Conservation (phyloP, 805 yeast species). For the Barnettozyma sucrosica region DNA sequence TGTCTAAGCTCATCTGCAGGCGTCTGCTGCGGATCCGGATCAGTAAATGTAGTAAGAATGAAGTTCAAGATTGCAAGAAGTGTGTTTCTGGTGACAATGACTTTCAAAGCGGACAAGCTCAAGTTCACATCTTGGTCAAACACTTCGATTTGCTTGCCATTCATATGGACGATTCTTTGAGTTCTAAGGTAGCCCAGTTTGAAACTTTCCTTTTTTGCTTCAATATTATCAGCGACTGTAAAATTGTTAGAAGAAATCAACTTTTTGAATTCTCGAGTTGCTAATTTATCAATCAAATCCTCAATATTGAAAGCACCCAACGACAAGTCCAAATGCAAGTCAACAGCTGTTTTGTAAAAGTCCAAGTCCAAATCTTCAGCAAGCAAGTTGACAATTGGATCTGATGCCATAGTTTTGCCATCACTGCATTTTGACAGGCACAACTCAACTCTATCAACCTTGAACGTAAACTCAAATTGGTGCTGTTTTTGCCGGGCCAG, state of each 20-base stretch:
- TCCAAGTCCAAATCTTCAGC: slow-evolving; percentile 59
- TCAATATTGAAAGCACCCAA: slow-evolving; percentile 64
- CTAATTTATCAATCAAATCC: slow-evolving; percentile 65
- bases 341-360: slow-evolving; percentile 53
- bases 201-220: slow-evolving; percentile 45
- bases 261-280: slow-evolving; percentile 57
- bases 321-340: slow-evolving; percentile 58
- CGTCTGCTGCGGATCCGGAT: slow-evolving; percentile 62
- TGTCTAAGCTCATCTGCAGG: slow-evolving; percentile 71
- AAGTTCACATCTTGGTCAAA: slow-evolving; percentile 73
- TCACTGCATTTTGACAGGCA: slow-evolving; percentile 65
- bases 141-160: slow-evolving; percentile 52
- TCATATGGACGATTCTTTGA: slow-evolving; percentile 52
- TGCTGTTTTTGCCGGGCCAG: slow-evolving; percentile 39
- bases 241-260: slow-evolving; percentile 60
- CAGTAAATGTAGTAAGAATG: slow-evolving; percentile 79
- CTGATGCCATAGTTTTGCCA: slow-evolving; percentile 52
- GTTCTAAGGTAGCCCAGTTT: slow-evolving; percentile 51
- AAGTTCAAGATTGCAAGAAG: slow-evolving; percentile 74
- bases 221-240: slow-evolving; percentile 32
- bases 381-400: slow-evolving; percentile 63
- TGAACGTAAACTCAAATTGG: slow-evolving; percentile 64
- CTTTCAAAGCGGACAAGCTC: slow-evolving; percentile 69
- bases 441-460: slow-evolving; percentile 56
- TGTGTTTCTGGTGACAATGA: slow-evolving; percentile 73